A percentile compares a stretch with the other conserved stretches of the same genome.
phyloP scores from a whole-genome alignment of 495 filamentous ascomycete species.

The Penicillium malachiteum region DNA sequence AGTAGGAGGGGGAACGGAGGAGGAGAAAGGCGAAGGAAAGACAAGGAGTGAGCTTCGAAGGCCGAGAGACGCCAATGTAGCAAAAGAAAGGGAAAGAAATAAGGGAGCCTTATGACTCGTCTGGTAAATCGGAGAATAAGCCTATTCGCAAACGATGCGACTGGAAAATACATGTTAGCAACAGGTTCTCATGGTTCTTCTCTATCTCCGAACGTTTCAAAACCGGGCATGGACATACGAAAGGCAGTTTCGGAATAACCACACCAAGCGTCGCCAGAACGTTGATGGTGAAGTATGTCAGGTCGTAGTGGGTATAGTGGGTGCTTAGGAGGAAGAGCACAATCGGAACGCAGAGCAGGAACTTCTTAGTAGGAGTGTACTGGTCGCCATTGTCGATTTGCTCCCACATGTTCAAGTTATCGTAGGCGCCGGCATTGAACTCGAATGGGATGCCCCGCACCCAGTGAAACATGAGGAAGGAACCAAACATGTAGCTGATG shows the following conservation, averaged over 20 bases:
- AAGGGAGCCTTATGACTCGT: constrained; percentile 37
- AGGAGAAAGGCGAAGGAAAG: constrained; percentile 5
- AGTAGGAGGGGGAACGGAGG: constrained; percentile 2
- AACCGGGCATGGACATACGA: constrained; percentile 54
- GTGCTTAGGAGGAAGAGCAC: constrained; percentile 93
- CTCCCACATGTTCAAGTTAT: constrained; percentile 99
- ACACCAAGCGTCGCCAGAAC: constrained; percentile 87
- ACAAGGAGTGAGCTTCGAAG: constrained; percentile 16
- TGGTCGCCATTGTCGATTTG: constrained; percentile 99
- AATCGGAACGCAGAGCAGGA: constrained; percentile 90
- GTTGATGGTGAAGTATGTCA: constrained; percentile 96
- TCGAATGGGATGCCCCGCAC: constrained; percentile 98
- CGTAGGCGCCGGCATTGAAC: constrained; percentile 98
- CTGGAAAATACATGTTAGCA: constrained; percentile 31
- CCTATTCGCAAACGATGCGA: constrained; percentile 53
- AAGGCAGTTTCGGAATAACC: constrained; percentile 92
- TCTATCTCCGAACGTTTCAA: background rate
- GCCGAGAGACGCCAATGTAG: constrained; percentile 24
- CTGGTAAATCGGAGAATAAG: constrained; percentile 42
- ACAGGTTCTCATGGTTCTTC: background rate
- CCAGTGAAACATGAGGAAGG: constrained; percentile 99
- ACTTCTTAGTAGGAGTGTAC: constrained; percentile 98
- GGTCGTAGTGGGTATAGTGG: constrained; percentile 97
- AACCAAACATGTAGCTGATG: constrained; percentile 97
- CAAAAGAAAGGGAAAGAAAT: constrained; percentile 14